Evolutionary conservation across 2,329 filamentous ascomycete genomes (phyloP).

Genomic region (Pseudocercospora macadamiae): DNA sequence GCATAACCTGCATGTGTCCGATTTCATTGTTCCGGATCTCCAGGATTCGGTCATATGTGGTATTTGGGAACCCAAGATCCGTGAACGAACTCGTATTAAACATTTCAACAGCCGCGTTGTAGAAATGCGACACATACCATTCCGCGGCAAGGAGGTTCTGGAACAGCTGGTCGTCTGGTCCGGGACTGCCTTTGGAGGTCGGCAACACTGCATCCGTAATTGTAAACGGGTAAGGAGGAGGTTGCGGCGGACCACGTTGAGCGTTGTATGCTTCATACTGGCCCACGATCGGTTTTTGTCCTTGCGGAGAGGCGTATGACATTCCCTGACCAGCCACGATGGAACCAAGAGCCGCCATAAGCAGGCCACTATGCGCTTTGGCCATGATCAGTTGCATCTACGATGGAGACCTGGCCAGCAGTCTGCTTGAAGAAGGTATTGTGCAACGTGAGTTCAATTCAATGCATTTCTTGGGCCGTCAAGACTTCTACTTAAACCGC

Average conservation of each 20-base stretch:
- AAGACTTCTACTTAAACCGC: background rate
- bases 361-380: background rate
- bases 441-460: too few species aligned
- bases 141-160: conserved; percentile 51
- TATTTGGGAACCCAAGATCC: conserved; percentile 42
- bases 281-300: background rate
- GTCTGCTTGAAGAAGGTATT: too few species aligned
- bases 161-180: conserved; percentile 47
- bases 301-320: background rate
- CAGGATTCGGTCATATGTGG: conserved; percentile 44
- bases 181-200: conserved; percentile 37
- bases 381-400: background rate
- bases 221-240: conserved; percentile 44
- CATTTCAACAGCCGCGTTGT: conserved; percentile 46
- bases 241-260: background rate
- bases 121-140: conserved; percentile 52
- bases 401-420: background rate
- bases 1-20: conserved; percentile 50
- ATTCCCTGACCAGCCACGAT: background rate
- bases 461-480: background rate
- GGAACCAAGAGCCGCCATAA: background rate
- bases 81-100: conserved; percentile 45
- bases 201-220: conserved; percentile 39
- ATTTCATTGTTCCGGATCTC: conserved; percentile 53
- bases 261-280: background rate